Conservation (phyloP, 148 eudicot genomes). For the Camellia japonica region DNA sequence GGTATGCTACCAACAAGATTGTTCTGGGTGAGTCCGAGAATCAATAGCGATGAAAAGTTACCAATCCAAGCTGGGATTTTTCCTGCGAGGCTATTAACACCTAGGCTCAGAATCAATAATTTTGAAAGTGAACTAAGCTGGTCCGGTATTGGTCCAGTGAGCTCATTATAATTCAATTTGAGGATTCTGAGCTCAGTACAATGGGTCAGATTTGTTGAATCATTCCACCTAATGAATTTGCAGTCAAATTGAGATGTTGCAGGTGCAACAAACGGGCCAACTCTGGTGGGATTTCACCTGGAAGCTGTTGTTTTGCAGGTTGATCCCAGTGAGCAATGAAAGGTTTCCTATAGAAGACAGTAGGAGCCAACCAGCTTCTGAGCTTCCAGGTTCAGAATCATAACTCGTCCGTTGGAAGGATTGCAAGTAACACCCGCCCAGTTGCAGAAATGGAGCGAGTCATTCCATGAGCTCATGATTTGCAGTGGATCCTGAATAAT, state of each 20-base stretch:
- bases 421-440: background rate
- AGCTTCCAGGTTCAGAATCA: too few relatives aligned
- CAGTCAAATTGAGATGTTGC: slow-evolving; percentile 3
- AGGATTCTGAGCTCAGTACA: slow-evolving; percentile 28
- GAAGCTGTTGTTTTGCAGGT: too few relatives aligned
- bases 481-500: too few relatives aligned
- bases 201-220: slow-evolving; percentile 28
- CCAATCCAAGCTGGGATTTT: slow-evolving; percentile 27
- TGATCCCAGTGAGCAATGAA: too few relatives aligned
- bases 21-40: slow-evolving; percentile 1
- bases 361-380: too few relatives aligned
- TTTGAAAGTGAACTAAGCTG: slow-evolving; percentile 23
- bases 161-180: background rate
- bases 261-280: slow-evolving; percentile 30
- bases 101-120: slow-evolving; percentile 8
- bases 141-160: slow-evolving; percentile 35
- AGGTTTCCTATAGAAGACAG: too few relatives aligned
- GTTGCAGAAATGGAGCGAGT: too few relatives aligned
- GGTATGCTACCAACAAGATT: slow-evolving; percentile 26
- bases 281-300: slow-evolving; percentile 30
- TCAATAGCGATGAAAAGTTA: slow-evolving; percentile 28
- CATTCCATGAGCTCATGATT: too few relatives aligned
- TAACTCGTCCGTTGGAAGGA: too few relatives aligned
- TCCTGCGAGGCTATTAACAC: slow-evolving; percentile 14
- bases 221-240: slow-evolving; percentile 30